These are phyloP conservation scores for Sporisorium iseilematis-ciliati DNA, from an alignment of 1,284 basidiomycete species.

Conservation along the genomic window DNA sequence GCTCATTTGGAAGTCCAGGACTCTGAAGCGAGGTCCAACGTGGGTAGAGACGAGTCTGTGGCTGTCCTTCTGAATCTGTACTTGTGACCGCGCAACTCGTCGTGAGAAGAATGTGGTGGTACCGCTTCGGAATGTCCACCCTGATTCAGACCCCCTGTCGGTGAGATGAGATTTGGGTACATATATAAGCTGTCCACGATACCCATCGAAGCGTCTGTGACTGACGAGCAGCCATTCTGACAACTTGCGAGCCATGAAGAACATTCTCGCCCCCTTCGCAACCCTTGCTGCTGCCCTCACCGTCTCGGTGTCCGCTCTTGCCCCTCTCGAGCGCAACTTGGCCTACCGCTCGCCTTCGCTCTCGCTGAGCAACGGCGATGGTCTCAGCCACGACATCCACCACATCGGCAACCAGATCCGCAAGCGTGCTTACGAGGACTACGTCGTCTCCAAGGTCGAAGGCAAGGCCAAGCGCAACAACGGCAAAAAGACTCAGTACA, in stretches of 20 bases:
- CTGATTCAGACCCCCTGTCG: background rate
- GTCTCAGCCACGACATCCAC: slow-evolving; percentile 49
- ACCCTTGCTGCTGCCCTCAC: slow-evolving; percentile 32
- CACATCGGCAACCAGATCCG: slow-evolving; percentile 36
- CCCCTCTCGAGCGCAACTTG: slow-evolving; percentile 55
- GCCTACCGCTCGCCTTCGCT: slow-evolving; percentile 58
- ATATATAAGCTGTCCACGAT: slow-evolving; percentile 6
- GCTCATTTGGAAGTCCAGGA: slow-evolving; percentile 3
- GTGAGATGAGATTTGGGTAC: background rate
- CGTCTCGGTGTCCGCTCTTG: slow-evolving; percentile 42
- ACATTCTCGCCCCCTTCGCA: slow-evolving; percentile 23
- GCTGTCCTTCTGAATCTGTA: background rate
- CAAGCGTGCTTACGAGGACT: slow-evolving; percentile 44
- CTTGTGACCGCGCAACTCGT: background rate
- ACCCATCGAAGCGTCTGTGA: background rate
- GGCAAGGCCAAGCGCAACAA: slow-evolving; percentile 45
- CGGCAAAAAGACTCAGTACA: slow-evolving; percentile 23
- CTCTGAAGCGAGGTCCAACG: slow-evolving; percentile 7
- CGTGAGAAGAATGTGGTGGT: background rate
- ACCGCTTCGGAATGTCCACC: background rate
- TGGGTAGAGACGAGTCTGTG: background rate
- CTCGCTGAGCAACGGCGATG: slow-evolving; percentile 34
- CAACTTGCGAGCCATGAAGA: slow-evolving; percentile 28
- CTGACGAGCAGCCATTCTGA: background rate
- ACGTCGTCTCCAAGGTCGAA: slow-evolving; percentile 36